Evolutionary conservation across 2,329 filamentous ascomycete genomes (phyloP), one percentile per base, ranked within the genome.

Genomic region (Phoma sp.): DNA sequence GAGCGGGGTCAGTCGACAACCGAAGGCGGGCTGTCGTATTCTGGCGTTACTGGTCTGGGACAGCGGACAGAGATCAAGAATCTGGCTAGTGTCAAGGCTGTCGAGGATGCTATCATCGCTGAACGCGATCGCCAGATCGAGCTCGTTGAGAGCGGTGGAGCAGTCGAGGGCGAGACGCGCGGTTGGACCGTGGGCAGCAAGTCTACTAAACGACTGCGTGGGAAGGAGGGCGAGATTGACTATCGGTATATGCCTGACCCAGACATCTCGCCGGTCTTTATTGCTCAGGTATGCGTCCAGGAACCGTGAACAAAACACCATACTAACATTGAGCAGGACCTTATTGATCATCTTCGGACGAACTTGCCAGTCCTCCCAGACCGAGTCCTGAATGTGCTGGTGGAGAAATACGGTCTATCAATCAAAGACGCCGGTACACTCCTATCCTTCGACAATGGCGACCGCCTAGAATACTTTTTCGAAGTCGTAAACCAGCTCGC

Each of bases 191-290:
- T 96, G 20, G 92, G 92, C 2, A 88, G 87, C 59, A 92, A 86
- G 4, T 88, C 92, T 71, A 98, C 95, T 3, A 87, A 86, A 53
- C 84, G 89, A 33, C 78, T 99, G 36, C 85, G 95, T 66, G 92
- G 92, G 21, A 99, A 99, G 74, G 95, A 98, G 74, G 95, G 95
- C 40, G 93, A 96, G 70, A 92, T 98, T 5, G 95, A 99, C 74
- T 99, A 99, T 75, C 84, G 95, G 34, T 99, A 99, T 72, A 98
- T 99, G 93, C 93, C 95, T 0, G 95, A 99, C 72, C 91, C 95
- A 5, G 95, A 99, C 71, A 81, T 99, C 12, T 83, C 85, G 0
- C 92, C 95, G 1, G 80, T 99, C 1, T 72, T 92, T 2, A 89
- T 99, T 56, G 87, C 87, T 7, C 70, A 81, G 2, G 76, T 78